phyloP scores from a whole-genome alignment of 2,329 filamentous ascomycete genomes.

The Colletotrichum gigasporum region DNA sequence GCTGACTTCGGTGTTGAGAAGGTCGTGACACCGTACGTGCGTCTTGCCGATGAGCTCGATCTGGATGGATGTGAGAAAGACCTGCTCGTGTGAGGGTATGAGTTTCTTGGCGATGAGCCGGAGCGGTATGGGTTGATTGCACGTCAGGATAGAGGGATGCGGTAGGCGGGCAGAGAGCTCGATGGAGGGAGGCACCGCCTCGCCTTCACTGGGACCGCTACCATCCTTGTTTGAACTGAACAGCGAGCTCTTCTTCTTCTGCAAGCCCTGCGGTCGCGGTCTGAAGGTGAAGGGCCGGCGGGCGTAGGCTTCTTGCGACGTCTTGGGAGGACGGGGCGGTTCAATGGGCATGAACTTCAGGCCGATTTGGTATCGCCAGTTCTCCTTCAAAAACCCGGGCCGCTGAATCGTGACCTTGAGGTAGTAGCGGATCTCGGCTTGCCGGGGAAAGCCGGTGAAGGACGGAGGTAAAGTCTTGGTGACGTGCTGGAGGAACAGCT shows the following conservation, averaged over 20 bases:
- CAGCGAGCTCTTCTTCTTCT: constrained; percentile 66
- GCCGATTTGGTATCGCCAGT: constrained; percentile 74
- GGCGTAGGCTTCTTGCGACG: constrained; percentile 84
- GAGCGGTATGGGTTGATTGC: constrained; percentile 85
- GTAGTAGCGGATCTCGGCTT: constrained; percentile 93
- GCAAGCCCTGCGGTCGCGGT: constrained; percentile 45
- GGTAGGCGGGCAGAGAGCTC: constrained; percentile 84
- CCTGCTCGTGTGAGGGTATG: constrained; percentile 71
- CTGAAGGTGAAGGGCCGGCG: constrained; percentile 72
- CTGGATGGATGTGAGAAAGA: constrained; percentile 82
- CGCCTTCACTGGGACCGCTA: constrained; percentile 37
- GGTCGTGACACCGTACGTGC: constrained; percentile 79
- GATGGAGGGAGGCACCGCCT: constrained; percentile 70
- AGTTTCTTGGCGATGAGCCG: constrained; percentile 83
- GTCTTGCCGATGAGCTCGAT: constrained; percentile 85
- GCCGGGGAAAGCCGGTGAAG: constrained; percentile 83
- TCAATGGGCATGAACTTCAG: constrained; percentile 95
- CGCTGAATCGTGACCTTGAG: constrained; percentile 94
- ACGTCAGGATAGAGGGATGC: constrained; percentile 87
- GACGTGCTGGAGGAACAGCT: constrained; percentile 74
- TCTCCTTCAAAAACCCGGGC: constrained; percentile 91
- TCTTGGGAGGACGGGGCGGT: constrained; percentile 75
- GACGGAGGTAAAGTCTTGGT: constrained; percentile 90
- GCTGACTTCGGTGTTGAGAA: constrained; percentile 74
- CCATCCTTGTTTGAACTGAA: constrained; percentile 56